Conservation (phyloP, 2,329 filamentous ascomycete genomes). For the Microsporum ferrugineum region DNA sequence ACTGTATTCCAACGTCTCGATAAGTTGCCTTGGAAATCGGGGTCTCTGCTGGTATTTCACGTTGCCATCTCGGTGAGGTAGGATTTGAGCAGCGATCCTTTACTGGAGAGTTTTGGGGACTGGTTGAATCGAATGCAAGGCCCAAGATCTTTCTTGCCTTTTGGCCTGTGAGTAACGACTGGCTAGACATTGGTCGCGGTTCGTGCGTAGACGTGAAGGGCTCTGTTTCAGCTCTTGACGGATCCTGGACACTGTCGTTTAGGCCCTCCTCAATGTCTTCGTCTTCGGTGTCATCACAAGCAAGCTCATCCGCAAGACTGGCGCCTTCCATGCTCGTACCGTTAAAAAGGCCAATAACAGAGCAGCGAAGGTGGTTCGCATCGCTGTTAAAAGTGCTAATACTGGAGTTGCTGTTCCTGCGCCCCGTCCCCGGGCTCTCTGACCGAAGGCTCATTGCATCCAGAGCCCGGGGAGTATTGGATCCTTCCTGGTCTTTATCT, state of each 20-base stretch:
- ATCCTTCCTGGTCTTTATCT: conserved; percentile 53
- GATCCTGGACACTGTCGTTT: conserved; percentile 16
- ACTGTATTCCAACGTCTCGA: conserved; percentile 68
- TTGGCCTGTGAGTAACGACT: conserved; percentile 9
- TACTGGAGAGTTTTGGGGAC: conserved; percentile 23
- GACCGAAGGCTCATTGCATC: conserved; percentile 64
- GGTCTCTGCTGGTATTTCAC: background rate
- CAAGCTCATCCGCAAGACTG: conserved; percentile 82
- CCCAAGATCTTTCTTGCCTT: conserved; percentile 37
- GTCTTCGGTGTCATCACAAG: conserved; percentile 61
- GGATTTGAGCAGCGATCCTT: background rate
- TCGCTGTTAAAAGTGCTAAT: conserved; percentile 41
- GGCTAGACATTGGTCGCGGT: conserved; percentile 28
- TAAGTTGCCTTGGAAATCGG: conserved; percentile 38
- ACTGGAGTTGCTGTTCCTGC: conserved; percentile 46
- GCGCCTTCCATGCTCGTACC: conserved; percentile 52
- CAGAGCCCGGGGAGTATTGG: conserved; percentile 41
- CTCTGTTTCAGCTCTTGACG: conserved; percentile 48
- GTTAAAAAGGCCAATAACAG: conserved; percentile 50
- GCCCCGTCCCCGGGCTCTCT: conserved; percentile 53
- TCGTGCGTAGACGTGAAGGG: conserved; percentile 48
- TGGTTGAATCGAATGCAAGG: conserved; percentile 37
- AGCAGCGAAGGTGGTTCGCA: conserved; percentile 51
- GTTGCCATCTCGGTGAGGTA: background rate
- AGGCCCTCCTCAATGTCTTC: conserved; percentile 47